These are phyloP conservation scores for Linaria vulgaris DNA, from an alignment of 257 asterid genomes.

Conservation along the genomic window DNA sequence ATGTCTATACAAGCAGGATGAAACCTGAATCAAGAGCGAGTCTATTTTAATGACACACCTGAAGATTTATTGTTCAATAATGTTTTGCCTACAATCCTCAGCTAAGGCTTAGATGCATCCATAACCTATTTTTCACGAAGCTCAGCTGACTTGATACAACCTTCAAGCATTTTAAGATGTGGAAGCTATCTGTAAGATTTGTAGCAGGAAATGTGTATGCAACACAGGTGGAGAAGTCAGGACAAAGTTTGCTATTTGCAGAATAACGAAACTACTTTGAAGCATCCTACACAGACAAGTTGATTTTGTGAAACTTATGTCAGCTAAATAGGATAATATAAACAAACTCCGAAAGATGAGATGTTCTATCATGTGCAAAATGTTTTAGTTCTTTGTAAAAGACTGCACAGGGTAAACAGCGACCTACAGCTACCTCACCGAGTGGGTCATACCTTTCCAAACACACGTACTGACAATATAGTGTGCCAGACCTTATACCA, in stretches of 20 bases:
- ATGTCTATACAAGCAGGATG: constrained; percentile 79
- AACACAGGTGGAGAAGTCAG: too few relatives aligned
- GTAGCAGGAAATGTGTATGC: too few relatives aligned
- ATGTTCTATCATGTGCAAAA: not conserved
- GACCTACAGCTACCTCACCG: not conserved
- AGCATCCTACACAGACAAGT: too few relatives aligned
- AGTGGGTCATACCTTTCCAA: not conserved
- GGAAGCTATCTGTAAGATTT: too few relatives aligned
- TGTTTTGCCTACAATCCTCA: not conserved
- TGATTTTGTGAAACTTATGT: too few relatives aligned
- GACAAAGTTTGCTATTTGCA: too few relatives aligned
- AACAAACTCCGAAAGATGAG: not conserved
- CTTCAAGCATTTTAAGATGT: too few relatives aligned
- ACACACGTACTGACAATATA: not conserved
- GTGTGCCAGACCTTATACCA: not conserved
- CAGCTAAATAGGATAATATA: too few relatives aligned
- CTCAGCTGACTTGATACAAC: not conserved
- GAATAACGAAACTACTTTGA: too few relatives aligned
- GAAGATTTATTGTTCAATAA: constrained; percentile 11
- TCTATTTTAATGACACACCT: constrained; percentile 9
- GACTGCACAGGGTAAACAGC: not conserved
- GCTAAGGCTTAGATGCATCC: constrained; percentile 1
- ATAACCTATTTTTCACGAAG: not conserved
- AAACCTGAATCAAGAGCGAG: constrained; percentile 58
- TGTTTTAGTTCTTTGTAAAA: not conserved